Base-by-base conservation (phyloP, 306 rosid species). In the Sechiopsis laciniata region DNA sequence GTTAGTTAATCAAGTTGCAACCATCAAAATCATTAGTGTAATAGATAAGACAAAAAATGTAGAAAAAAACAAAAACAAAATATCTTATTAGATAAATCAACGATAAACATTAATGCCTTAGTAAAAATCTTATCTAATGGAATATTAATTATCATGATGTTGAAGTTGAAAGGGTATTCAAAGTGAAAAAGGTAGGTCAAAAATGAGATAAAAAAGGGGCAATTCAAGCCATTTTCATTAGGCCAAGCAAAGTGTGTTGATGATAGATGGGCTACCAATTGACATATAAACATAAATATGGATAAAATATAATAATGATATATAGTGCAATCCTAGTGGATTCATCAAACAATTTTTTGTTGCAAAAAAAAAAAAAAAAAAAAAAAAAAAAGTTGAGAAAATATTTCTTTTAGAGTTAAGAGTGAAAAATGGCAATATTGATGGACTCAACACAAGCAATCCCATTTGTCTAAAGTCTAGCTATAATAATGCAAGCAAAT, bases 321-420 rank as follows among this genome's bases (percentile, higher is more conserved):
- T 26, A 10, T 63, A 37, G 71, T 65, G 71, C 71, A 40, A 40
- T 65, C 71, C 52, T 65, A 3, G 53, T 65, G 53, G 71, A 65
- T 40, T 65, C 71, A 65, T 64, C 52, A 16, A 64, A 35, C 8
- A 3, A 3, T 37, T 37, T 32, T 26, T 60, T 60, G 19, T 29
- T 14, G 20, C 11, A 13, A 61, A 15, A 9, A 35, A 35, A 63
- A 63, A 35, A 22, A 13, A 61, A 15, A 9, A 35, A 35, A 63
- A 63, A 35, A 22, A 2, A 26, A 8, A 56, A 8, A 19, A 20
- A 22, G 5, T 2, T 13, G 10, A 61, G 3, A 61, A 61, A 61
- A 7, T 19, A 61, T 32, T 14, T 29, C 7, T 63, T 37, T 63
- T 40, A 63, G 48, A 62, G 12, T 29, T 61, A 14, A 14, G 67